phyloP scores from a whole-genome alignment of 1,139 yeast species.

The Geotrichum restrictum region DNA sequence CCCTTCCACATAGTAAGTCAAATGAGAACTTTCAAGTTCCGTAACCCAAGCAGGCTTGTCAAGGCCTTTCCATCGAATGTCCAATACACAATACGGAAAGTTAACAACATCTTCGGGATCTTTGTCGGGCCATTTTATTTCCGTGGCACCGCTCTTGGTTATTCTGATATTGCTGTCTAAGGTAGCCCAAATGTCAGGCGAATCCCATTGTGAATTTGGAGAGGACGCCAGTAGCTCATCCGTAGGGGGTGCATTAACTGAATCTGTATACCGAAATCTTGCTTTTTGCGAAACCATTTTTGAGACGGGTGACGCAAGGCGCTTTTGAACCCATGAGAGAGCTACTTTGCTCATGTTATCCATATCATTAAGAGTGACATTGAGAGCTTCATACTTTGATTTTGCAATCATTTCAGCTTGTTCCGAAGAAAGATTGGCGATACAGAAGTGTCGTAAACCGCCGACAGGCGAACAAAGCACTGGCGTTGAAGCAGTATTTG shows the following conservation, averaged over 20 bases:
- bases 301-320: constrained; percentile 16
- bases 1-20: constrained; percentile 38
- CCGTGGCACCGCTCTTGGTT: constrained; percentile 36
- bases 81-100: constrained; percentile 50
- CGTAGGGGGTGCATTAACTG: constrained; percentile 13
- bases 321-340: constrained; percentile 29
- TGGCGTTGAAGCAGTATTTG: constrained; percentile 20
- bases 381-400: constrained; percentile 25
- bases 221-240: constrained; percentile 18
- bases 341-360: constrained; percentile 37
- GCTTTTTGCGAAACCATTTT: constrained; percentile 16
- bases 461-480: constrained; percentile 49
- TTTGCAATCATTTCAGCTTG: constrained; percentile 35
- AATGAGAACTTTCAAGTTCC: constrained; percentile 40
- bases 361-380: constrained; percentile 22
- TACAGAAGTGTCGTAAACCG: constrained; percentile 48
- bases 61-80: constrained; percentile 45
- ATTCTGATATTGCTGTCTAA: constrained; percentile 44
- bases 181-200: constrained; percentile 44
- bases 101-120: constrained; percentile 25
- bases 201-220: constrained; percentile 21
- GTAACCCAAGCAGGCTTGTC: constrained; percentile 40
- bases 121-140: constrained; percentile 29
- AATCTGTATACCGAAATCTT: constrained; percentile 17
- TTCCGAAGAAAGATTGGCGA: constrained; percentile 35